Base-by-base conservation (phyloP, 306 rosid genomes). In the Inga leiocalycina region DNA sequence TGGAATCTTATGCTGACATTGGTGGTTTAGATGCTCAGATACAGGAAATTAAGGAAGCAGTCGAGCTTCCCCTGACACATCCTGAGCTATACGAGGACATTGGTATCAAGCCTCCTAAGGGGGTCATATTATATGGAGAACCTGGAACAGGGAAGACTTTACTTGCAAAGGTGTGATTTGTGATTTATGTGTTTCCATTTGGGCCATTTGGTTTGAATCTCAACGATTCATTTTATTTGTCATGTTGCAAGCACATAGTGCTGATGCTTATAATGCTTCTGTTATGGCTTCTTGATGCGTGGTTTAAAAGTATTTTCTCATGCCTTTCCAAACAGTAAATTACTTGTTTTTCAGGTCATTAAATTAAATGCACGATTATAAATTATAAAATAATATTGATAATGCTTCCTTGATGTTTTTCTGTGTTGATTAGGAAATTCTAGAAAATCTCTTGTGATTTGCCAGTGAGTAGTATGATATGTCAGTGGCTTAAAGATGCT, bases 121-220 rank as follows among this genome's bases (percentile, higher is more conserved):
- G 98, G 19, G 97, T 94, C 78, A 92, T 94, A 65, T 83, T 94
- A 71, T 94, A 94, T 75, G 99, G 99, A 65, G 98, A 94, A 78
- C 99, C 99, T 56, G 99, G 99, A 83, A 97, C 99, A 0, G 99
- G 99, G 75, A 97, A 97, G 90, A 97, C 99, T n/a, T 87, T 97
- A 85, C 97, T 97, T 71, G 99, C 99, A 1, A 96, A 96, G 98
- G 99, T 96, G 69, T 45, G 75, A 41, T 41, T 3, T 41, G 1
- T 48, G 77, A 82, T 43, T 71, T 61, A 5, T 79, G 34, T 57
- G 6, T 71, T 82, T 77, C 66, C 57, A n/a, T 74, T 68, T 46
- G 15, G 71, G 71, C 10, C 35, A 17, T 43, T 62, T 78, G 61
- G 17, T 32, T 75, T 81, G 15, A 79, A 71, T 51, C 35, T 39